Evolutionary conservation across 179 eudicot genomes (phyloP), one percentile per base, ranked within the genome.

Genomic region (Silene noctiflora): DNA sequence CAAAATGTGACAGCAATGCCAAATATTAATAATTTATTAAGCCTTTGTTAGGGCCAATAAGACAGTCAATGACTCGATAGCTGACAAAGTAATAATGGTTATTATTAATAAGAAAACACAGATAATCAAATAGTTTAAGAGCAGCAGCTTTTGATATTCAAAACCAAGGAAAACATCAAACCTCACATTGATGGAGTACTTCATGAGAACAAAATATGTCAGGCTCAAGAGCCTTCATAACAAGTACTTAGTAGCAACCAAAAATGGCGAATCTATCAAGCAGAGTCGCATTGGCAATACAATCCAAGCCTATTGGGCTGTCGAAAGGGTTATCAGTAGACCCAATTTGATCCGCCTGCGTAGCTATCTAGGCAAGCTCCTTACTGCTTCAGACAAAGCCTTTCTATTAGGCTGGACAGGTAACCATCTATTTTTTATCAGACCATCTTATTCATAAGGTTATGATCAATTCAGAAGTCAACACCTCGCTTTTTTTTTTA

Each of bases 401-500:
- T 85, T 83, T 74, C 62, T 85, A 25, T 67, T 85, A 19, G 88
- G 88, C 12, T 81, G 80, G 79, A 83, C 88, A 19, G 88, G 88
- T 6, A 75, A 33, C 17, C n/a, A 16, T 12, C 35, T 13, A 64
- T 1, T 1, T 1, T 1, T 1, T 33, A 33, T 33, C 6, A 4
- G 35, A 33, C 35, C 0, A 3, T 33, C 35, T 33, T 33, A 33
- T 33, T 33, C 35, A 25, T 25, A 25, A 25, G 27, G 27, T 25
- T 25, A 25, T 25, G 27, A 25, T 25, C 27, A 25, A 25, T 25
- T 25, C 27, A 25, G 27, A 25, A 25, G 27, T 25, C 27, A 25
- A 25, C 1, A 25, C 27, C 27, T 25, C 27, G 27, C 11, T 44
- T 7, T 44, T 25, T 25, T 16, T 4, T 11, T 11, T 5, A 27